These are phyloP conservation scores for Paragyromitra xinjiangensis DNA, from an alignment of 495 filamentous ascomycete species.

Conservation along the genomic window DNA sequence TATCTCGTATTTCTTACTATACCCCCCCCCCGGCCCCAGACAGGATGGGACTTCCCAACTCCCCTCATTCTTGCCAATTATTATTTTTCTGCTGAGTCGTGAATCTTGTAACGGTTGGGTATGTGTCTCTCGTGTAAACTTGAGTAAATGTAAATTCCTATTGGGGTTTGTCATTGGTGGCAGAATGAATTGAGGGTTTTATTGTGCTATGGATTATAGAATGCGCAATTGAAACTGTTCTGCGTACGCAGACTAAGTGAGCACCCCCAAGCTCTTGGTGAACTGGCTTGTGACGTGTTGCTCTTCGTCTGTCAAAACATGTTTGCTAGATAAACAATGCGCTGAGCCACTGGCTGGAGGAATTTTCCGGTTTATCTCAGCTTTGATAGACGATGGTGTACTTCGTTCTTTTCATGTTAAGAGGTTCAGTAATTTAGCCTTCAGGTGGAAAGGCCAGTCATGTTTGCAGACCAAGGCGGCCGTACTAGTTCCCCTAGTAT, in stretches of 20 bases:
- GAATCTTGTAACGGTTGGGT: slow-evolving; percentile 2
- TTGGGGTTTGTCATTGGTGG: background rate
- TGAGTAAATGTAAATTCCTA: background rate
- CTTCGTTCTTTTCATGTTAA: background rate
- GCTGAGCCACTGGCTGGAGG: background rate
- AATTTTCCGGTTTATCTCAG: background rate
- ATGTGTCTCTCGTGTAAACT: background rate
- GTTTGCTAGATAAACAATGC: background rate
- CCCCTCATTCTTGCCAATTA: background rate
- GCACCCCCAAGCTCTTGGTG: background rate
- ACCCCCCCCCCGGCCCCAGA: background rate
- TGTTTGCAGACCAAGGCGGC: background rate
- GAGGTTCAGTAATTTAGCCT: background rate
- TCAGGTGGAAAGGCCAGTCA: background rate
- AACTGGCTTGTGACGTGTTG: background rate
- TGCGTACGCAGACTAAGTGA: background rate
- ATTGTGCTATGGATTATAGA: background rate
- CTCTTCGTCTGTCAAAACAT: background rate
- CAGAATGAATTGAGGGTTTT: background rate
- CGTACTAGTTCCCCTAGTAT: no score
- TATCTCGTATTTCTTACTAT: background rate
- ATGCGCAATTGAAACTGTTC: background rate
- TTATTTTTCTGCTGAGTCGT: background rate
- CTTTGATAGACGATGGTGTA: background rate
- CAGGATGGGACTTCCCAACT: background rate